Conservation (phyloP, 208 protist genomes). For the Willaertia magna region DNA sequence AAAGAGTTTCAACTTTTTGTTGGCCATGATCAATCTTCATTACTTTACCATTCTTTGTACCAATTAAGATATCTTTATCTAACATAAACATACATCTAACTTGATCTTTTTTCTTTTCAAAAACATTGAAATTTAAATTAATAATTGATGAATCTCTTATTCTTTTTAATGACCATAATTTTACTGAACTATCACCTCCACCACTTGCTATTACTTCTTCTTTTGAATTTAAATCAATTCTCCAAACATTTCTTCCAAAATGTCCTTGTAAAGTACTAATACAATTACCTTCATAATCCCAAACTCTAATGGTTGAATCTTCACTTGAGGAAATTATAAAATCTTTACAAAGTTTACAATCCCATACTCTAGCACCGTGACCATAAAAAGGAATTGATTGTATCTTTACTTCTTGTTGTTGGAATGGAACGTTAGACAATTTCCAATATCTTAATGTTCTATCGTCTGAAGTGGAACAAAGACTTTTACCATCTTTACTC, state of each 20-base stretch:
- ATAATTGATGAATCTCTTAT: background rate
- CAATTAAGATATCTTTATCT: background rate
- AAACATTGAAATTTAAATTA: background rate
- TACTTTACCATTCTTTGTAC: background rate
- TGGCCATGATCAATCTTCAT: background rate
- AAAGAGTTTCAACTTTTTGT: too few species aligned
- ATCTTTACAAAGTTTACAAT: background rate
- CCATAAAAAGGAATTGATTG: background rate
- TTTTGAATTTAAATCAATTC: background rate
- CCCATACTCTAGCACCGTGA: background rate
- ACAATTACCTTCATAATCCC: background rate
- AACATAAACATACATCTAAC: background rate
- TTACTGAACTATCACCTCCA: background rate
- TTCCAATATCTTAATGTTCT: background rate
- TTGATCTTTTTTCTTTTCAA: background rate
- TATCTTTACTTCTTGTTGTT: background rate
- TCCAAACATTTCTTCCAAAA: constrained; percentile 2
- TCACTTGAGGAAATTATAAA: background rate
- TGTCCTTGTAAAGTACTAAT: background rate
- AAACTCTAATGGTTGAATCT: background rate
- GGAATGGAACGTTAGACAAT: background rate
- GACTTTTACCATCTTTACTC: background rate
- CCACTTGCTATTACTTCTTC: background rate
- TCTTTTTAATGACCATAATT: background rate
- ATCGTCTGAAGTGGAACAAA: background rate